Percentiles rank a stretch among this genome's conserved stretches.
phyloP scores from a whole-genome alignment of 73 alveolate genomes.

The Blepharisma japonicum region DNA sequence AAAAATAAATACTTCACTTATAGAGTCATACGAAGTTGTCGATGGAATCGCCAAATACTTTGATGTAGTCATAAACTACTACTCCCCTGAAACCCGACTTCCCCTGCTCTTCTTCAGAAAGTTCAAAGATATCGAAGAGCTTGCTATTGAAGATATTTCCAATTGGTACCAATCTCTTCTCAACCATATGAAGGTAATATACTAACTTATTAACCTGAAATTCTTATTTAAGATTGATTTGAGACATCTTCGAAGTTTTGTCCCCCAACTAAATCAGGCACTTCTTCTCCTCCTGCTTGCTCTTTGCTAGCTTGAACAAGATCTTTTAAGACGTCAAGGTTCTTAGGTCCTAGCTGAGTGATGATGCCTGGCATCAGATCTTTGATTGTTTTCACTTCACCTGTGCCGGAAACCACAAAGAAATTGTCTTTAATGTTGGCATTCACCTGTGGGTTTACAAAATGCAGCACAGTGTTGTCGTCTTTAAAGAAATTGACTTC shows the following conservation, averaged over 20 bases:
- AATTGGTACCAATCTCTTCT: too few relatives aligned
- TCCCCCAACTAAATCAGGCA: slow-evolving; percentile 56
- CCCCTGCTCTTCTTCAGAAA: too few relatives aligned
- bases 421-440: slow-evolving; percentile 82
- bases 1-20: too few relatives aligned
- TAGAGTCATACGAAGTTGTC: too few relatives aligned
- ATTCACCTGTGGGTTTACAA: slow-evolving; percentile 74
- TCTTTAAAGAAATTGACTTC: slow-evolving; percentile 89
- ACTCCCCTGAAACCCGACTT: too few relatives aligned
- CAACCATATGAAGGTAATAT: too few relatives aligned
- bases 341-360: slow-evolving; percentile 81
- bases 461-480: slow-evolving; percentile 82
- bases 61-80: too few relatives aligned
- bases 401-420: slow-evolving; percentile 74
- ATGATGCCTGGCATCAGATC: slow-evolving; percentile 81
- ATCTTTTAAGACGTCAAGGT: slow-evolving; percentile 60
- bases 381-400: slow-evolving; percentile 74
- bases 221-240: neutral
- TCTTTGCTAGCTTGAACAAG: slow-evolving; percentile 44
- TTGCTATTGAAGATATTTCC: too few relatives aligned
- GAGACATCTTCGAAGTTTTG: slow-evolving; percentile 18
- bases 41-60: too few relatives aligned
- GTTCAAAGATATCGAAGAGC: too few relatives aligned
- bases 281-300: slow-evolving; percentile 62
- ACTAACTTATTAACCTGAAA: neutral